phyloP scores from a whole-genome alignment of 768 basidiomycete genomes.

The Pleurotus sapidus region DNA sequence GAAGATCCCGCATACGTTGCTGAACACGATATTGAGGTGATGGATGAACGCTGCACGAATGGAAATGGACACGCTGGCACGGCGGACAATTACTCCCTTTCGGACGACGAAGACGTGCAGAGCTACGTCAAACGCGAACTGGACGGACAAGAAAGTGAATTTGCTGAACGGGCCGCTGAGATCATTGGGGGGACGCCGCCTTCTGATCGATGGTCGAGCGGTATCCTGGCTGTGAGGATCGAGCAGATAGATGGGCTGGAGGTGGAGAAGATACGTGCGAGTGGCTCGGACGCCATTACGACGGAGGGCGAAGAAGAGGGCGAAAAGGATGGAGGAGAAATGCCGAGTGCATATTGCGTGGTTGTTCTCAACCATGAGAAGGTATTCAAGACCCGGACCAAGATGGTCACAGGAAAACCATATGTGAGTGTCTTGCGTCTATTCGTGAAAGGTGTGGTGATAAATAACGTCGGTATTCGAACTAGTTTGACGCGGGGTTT shows the following conservation, averaged over 20 bases:
- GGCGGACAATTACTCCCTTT: slow-evolving; percentile 8
- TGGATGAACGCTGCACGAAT: not conserved
- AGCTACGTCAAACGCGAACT: slow-evolving; percentile 16
- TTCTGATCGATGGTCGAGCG: slow-evolving; percentile 59
- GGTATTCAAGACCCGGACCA: slow-evolving; percentile 44
- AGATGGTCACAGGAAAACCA: slow-evolving; percentile 42
- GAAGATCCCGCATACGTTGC: not conserved
- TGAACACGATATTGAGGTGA: not conserved
- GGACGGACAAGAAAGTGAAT: slow-evolving; percentile 25
- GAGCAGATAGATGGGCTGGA: slow-evolving; percentile 67
- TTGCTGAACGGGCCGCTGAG: slow-evolving; percentile 33
- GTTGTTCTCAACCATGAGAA: slow-evolving; percentile 40
- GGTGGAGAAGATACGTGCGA: slow-evolving; percentile 48
- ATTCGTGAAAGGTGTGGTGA: not conserved
- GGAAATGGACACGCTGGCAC: not conserved
- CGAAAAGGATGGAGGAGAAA: slow-evolving; percentile 56
- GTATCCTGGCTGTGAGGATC: slow-evolving; percentile 61
- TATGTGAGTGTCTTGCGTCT: slow-evolving; percentile 28
- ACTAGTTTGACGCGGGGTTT: slow-evolving; percentile 56
- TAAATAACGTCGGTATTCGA: not conserved
- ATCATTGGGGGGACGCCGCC: slow-evolving; percentile 48
- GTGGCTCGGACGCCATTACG: slow-evolving; percentile 38
- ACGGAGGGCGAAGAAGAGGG: slow-evolving; percentile 49
- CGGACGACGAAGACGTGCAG: slow-evolving; percentile 28
- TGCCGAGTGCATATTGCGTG: slow-evolving; percentile 65